These are phyloP conservation scores for Aspergillus oerlinghausenensis DNA, from an alignment of 2,329 filamentous ascomycete species.

Conservation along the genomic window DNA sequence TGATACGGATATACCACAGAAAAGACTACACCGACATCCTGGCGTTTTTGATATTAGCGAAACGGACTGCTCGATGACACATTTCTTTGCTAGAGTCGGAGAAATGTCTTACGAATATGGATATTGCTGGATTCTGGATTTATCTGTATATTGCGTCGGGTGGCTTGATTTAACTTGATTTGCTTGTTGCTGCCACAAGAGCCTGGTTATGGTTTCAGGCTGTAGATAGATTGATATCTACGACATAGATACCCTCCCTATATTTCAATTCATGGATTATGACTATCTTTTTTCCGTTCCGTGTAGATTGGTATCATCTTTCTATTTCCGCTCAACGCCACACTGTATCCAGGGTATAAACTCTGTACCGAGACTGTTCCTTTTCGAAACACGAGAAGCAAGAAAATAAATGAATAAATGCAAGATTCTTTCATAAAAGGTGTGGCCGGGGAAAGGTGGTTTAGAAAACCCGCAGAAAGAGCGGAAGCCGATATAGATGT, in stretches of 20 bases:
- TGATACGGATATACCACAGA: neutral
- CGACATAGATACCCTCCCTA: constrained; percentile 18
- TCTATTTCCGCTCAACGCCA: neutral
- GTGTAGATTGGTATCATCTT: neutral
- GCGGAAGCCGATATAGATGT: too few relatives aligned
- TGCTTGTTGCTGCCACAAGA: neutral
- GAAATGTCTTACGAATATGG: neutral
- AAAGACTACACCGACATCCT: neutral
- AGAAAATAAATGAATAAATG: neutral
- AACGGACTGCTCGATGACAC: constrained; percentile 1
- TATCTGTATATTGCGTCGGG: neutral
- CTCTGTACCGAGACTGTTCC: neutral
- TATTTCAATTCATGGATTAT: neutral
- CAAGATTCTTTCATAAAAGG: neutral
- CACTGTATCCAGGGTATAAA: neutral
- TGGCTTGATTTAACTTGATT: neutral
- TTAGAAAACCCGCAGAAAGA: neutral
- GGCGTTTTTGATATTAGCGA: neutral
- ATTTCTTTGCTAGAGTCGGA: constrained; percentile 4
- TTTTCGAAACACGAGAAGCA: neutral
- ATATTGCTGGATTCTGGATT: neutral
- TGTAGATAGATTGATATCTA: constrained; percentile 16
- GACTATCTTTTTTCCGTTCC: neutral
- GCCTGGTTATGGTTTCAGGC: neutral
- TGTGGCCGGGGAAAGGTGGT: neutral